Evolutionary conservation across 352 stramenopile species (phyloP).

Genomic region (Thalassiosira livingstoniorum): DNA sequence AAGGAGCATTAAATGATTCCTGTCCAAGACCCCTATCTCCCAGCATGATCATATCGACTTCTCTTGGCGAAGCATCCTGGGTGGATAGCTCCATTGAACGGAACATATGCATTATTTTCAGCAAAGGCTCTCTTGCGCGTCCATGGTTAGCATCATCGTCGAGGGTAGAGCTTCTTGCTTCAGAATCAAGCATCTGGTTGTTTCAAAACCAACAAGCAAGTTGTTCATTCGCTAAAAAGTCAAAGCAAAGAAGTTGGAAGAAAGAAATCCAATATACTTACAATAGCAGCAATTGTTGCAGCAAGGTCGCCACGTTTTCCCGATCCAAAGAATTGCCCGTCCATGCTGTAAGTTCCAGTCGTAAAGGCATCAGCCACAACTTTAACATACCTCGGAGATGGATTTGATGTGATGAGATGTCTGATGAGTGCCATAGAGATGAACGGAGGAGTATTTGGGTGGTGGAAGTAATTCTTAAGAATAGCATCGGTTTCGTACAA

Average conservation of each 20-base stretch:
- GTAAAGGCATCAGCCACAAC: constrained; percentile 9
- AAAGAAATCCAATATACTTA: too few relatives aligned
- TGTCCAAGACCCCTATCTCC: constrained; percentile 64
- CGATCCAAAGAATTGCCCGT: too few relatives aligned
- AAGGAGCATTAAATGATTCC: constrained; percentile 58
- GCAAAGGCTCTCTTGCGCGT: constrained; percentile 67
- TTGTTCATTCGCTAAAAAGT: too few relatives aligned
- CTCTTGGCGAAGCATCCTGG: constrained; percentile 15
- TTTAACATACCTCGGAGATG: too few relatives aligned
- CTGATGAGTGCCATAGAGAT: constrained; percentile 64
- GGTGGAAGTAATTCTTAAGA: constrained; percentile 65
- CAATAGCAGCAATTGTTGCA: too few relatives aligned
- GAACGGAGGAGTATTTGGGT: constrained; percentile 72
- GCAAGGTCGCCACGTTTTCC: too few relatives aligned
- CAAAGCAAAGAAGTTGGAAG: too few relatives aligned
- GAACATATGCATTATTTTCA: constrained; percentile 68
- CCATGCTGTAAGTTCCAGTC: too few relatives aligned
- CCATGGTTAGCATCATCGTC: too few relatives aligned
- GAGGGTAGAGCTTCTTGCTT: too few relatives aligned
- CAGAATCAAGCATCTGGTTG: too few relatives aligned
- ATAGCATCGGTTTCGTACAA: constrained; percentile 73
- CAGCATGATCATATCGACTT: constrained; percentile 47
- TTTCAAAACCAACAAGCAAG: too few relatives aligned
- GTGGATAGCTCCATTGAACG: constrained; percentile 58
- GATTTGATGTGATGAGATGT: constrained; percentile 75